A percentile compares a stretch with the other conserved stretches of the same genome.
These are phyloP conservation scores for Exophiala sp. DNA, from an alignment of 2,329 filamentous ascomycete genomes.

Conservation along the genomic window DNA sequence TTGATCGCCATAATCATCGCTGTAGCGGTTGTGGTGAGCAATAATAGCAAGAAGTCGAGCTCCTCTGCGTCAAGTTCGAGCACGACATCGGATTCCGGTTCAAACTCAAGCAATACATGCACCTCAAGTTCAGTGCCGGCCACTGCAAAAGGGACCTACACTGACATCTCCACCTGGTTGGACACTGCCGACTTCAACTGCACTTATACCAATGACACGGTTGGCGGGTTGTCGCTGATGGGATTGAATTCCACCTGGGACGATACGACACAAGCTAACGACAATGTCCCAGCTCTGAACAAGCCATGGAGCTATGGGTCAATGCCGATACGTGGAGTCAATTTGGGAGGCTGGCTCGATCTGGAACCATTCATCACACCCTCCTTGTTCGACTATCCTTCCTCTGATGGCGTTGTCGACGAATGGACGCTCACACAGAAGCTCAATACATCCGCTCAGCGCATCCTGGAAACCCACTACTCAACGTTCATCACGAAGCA, in stretches of 20 bases:
- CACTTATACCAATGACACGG: constrained; percentile 80
- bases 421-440: constrained; percentile 76
- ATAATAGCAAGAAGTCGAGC: constrained; percentile 50
- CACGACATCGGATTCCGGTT: neutral
- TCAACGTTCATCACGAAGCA: constrained; percentile 80
- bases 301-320: constrained; percentile 74
- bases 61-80: constrained; percentile 35
- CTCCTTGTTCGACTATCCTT: constrained; percentile 72
- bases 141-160: constrained; percentile 67
- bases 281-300: constrained; percentile 72
- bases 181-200: constrained; percentile 89
- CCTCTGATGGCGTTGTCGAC: constrained; percentile 68
- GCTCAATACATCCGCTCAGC: constrained; percentile 64
- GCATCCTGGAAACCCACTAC: constrained; percentile 78
- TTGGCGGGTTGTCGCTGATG: constrained; percentile 88
- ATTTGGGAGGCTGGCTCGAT: constrained; percentile 89
- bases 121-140: constrained; percentile 58
- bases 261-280: constrained; percentile 73
- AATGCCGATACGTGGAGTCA: constrained; percentile 81
- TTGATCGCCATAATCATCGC: constrained; percentile 65
- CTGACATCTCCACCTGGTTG: constrained; percentile 90
- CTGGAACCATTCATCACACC: constrained; percentile 95
- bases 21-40: constrained; percentile 63
- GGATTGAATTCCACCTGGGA: constrained; percentile 83
- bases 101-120: constrained; percentile 46